A percentile compares a stretch with the other conserved stretches of the same genome.
Evolutionary conservation across 2,329 filamentous ascomycete species (phyloP).

Genomic region (Rhynchosporium agropyri): DNA sequence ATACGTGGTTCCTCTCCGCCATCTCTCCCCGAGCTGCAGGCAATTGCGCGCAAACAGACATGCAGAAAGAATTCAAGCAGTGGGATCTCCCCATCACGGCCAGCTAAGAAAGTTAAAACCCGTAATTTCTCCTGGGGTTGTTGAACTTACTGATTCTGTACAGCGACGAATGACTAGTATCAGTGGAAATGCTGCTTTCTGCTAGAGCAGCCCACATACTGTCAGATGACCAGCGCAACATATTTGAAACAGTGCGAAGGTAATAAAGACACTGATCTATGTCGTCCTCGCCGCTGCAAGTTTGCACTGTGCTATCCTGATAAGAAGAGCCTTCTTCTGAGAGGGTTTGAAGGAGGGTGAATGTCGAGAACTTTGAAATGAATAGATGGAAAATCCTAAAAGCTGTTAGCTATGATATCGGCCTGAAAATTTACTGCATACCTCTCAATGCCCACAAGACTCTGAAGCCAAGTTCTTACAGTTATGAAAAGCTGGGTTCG

Average conservation of each 20-base stretch:
- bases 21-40: slow-evolving; percentile 45
- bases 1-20: slow-evolving; percentile 51
- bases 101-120: slow-evolving; percentile 46
- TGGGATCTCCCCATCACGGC: slow-evolving; percentile 57
- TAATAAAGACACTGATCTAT: slow-evolving; percentile 79
- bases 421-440: slow-evolving; percentile 43
- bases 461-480: slow-evolving; percentile 79
- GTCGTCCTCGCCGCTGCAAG: slow-evolving; percentile 63
- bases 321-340: slow-evolving; percentile 28
- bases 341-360: slow-evolving; percentile 53
- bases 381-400: slow-evolving; percentile 63
- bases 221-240: slow-evolving; percentile 69
- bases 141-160: slow-evolving; percentile 55
- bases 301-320: slow-evolving; percentile 34
- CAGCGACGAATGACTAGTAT: slow-evolving; percentile 50
- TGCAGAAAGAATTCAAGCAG: slow-evolving; percentile 70
- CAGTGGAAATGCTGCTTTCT: slow-evolving; percentile 57
- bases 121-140: background rate
- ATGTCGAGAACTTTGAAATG: slow-evolving; percentile 57
- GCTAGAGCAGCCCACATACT: slow-evolving; percentile 72
- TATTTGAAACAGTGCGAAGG: slow-evolving; percentile 71
- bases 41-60: slow-evolving; percentile 65
- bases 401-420: slow-evolving; percentile 6
- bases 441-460: slow-evolving; percentile 64
- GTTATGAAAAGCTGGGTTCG: slow-evolving; percentile 75